Conservation (phyloP, 2,329 filamentous ascomycete species). For the Pseudofabraea citricarpa region DNA sequence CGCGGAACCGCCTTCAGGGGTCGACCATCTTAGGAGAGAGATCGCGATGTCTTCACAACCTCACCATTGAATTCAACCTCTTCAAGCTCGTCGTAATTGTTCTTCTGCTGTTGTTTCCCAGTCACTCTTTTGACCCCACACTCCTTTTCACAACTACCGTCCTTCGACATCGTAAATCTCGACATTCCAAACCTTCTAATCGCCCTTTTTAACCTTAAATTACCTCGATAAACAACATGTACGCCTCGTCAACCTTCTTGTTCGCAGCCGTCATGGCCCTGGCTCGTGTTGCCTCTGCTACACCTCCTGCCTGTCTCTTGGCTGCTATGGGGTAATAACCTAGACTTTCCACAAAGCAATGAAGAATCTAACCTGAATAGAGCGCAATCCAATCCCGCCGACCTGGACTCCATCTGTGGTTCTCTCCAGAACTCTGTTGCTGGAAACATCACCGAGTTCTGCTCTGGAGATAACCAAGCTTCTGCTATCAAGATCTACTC, state of each 20-base stretch:
- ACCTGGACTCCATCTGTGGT: constrained; percentile 16
- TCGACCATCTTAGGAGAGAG: neutral
- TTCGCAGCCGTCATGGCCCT: constrained; percentile 15
- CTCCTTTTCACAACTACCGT: constrained; percentile 12
- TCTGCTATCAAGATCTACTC: constrained; percentile 14
- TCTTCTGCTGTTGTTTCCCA: constrained; percentile 5
- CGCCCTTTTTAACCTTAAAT: neutral
- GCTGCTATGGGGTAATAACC: constrained; percentile 15
- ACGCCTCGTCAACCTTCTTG: constrained; percentile 16
- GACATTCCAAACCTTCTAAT: constrained; percentile 1
- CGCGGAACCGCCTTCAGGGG: no score
- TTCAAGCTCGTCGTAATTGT: no score
- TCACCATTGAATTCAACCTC: no score
- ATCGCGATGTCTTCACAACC: neutral
- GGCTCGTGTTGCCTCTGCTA: constrained; percentile 14
- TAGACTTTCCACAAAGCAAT: neutral
- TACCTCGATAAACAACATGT: constrained; percentile 15
- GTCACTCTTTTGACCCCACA: constrained; percentile 16
- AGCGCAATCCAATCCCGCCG: constrained; percentile 15
- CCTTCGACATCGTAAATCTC: constrained; percentile 11
- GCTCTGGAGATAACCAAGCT: constrained; percentile 10
- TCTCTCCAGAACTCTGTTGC: constrained; percentile 6
- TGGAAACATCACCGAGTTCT: constrained; percentile 13
- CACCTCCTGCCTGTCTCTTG: constrained; percentile 23
- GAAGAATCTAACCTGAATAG: constrained; percentile 5